Percentiles rank a stretch among this genome's conserved stretches.
These are phyloP conservation scores for Phaeosphaeria sp. DNA, from an alignment of 2,329 filamentous ascomycete species.

Conservation along the genomic window DNA sequence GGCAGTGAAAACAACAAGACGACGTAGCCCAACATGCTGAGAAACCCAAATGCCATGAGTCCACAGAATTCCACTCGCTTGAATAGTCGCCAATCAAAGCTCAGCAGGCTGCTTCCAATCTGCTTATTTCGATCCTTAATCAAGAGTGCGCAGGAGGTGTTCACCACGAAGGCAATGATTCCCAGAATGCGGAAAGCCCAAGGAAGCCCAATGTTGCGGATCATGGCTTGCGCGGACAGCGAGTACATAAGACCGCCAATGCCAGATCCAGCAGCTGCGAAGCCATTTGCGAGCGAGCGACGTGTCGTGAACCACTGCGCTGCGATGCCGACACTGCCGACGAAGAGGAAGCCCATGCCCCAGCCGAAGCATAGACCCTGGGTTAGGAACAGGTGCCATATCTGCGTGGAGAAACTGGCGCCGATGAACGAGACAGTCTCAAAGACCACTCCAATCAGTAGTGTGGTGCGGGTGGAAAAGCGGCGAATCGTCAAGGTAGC, in stretches of 20 bases:
- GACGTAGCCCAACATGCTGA: constrained; percentile 76
- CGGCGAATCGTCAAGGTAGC: constrained; percentile 67
- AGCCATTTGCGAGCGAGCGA: constrained; percentile 72
- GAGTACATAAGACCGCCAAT: constrained; percentile 76
- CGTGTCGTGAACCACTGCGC: constrained; percentile 77
- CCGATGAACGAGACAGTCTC: constrained; percentile 70
- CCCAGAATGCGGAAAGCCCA: constrained; percentile 73
- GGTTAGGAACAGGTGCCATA: constrained; percentile 78
- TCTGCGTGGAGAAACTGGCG: constrained; percentile 70
- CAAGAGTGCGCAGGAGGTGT: constrained; percentile 67
- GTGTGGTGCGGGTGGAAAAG: constrained; percentile 68
- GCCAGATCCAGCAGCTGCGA: constrained; percentile 72
- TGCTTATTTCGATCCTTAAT: constrained; percentile 75
- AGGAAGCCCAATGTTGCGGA: constrained; percentile 65
- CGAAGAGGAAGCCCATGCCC: constrained; percentile 79
- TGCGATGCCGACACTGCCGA: constrained; percentile 69
- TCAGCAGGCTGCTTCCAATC: constrained; percentile 65
- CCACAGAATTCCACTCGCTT: constrained; percentile 67
- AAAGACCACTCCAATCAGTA: constrained; percentile 69
- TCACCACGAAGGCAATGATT: constrained; percentile 68
- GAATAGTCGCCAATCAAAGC: constrained; percentile 71
- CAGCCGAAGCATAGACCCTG: constrained; percentile 80
- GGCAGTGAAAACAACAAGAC: constrained; percentile 79
- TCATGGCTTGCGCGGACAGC: constrained; percentile 72
- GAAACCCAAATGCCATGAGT: constrained; percentile 70